Evolutionary conservation across 306 rosid genomes (phyloP), one percentile per base, ranked within the genome.

Genomic region (Herpetospermum pedunculosum): DNA sequence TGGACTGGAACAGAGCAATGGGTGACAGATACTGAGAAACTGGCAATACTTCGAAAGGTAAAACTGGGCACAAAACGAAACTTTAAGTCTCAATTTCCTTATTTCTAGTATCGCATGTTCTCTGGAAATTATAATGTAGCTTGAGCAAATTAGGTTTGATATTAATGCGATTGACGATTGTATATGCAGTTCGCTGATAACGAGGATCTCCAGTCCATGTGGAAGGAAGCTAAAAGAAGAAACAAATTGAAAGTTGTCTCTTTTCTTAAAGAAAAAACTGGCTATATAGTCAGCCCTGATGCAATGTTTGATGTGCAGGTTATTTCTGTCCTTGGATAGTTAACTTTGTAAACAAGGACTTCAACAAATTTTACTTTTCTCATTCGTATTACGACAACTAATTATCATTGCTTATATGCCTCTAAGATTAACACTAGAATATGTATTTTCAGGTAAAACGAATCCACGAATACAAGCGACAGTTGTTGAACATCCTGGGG

Each of bases 271-370:
- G 96, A 91, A 77, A 91, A 58, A 85, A 89, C 98, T 12, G 98
- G 98, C 25, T 93, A 87, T 67, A 81, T 90, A 77, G 92, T 93
- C 80, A 91, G 85, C 83, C 87, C 97, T 71, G 96, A 94, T 81
- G 88, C 97, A 76, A 82, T 93, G 97, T 91, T 86, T 84, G 98
- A 94, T 77, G 82, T 90, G 79, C 98, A 93, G 96, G 98, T 91
- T 54, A 58, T 65, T 72, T 65, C 49, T 60, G 69, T 25, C 72
- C 29, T 65, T 5, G 11, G 29, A 65, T 5, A 12, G n/a, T 65
- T 38, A 70, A 38, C 75, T 30, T 35, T 30, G 21, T 63, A 35
- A 47, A 63, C 29, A 63, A 62, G 38, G 5, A 21, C 5, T 35
- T 18, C 48, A 65, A 38, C 10, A 64, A 40, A 38, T 40, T 60